Evolutionary conservation across 805 yeast genomes (phyloP).

Genomic region (Saturnispora quitensis): DNA sequence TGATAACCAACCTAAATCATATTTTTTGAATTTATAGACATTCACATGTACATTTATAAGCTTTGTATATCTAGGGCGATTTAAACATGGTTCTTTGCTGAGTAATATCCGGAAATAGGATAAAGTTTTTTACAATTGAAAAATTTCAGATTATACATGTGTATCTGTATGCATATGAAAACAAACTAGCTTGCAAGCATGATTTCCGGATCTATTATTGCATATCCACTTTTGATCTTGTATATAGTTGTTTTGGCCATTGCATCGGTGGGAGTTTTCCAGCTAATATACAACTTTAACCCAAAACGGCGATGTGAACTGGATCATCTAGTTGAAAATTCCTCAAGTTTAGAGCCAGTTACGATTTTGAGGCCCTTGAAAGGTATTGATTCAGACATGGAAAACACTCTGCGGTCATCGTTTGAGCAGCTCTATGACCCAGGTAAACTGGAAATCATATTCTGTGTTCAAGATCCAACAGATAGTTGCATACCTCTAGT

Average conservation of each 20-base stretch:
- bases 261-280: conserved; percentile 24
- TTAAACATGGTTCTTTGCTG: not conserved
- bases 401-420: conserved; percentile 56
- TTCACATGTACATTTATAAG: not conserved
- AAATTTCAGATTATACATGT: not conserved
- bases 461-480: conserved; percentile 56
- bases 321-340: conserved; percentile 6
- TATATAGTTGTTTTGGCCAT: conserved; percentile 23
- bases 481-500: conserved; percentile 64
- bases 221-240: conserved; percentile 17
- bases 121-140: not conserved
- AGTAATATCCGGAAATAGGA: not conserved
- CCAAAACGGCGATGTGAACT: conserved; percentile 11
- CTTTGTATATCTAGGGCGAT: not conserved
- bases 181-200: not conserved
- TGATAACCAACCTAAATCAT: not conserved
- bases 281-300: conserved; percentile 20
- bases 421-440: conserved; percentile 60
- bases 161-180: not conserved
- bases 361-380: conserved; percentile 75
- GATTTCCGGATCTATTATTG: not conserved
- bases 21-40: not conserved
- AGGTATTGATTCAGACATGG: conserved; percentile 73
- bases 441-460: conserved; percentile 53
- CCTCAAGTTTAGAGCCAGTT: conserved; percentile 45